Evolutionary conservation across 768 basidiomycete genomes (phyloP).

Genomic region (Suillus subalutaceus): DNA sequence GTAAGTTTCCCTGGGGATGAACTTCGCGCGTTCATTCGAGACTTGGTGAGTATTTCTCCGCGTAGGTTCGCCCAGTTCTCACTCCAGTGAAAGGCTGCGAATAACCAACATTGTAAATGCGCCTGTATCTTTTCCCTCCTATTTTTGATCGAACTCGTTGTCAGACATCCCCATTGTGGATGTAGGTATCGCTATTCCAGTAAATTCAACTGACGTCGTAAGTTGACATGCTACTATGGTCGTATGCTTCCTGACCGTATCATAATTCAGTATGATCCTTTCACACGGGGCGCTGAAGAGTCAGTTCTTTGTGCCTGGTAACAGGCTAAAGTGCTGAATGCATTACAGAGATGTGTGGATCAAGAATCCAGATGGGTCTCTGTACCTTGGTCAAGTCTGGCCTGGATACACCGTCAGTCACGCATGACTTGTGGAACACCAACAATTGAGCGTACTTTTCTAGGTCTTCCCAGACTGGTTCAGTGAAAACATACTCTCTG

Average conservation of each 20-base stretch:
- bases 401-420: slow-evolving; percentile 66
- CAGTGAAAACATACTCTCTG: slow-evolving; percentile 48
- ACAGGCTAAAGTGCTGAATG: background rate
- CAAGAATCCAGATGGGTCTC: slow-evolving; percentile 72
- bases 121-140: background rate
- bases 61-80: slow-evolving; percentile 2
- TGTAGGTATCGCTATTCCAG: slow-evolving; percentile 57
- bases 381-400: slow-evolving; percentile 79
- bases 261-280: slow-evolving; percentile 62
- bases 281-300: slow-evolving; percentile 61
- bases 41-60: slow-evolving; percentile 47
- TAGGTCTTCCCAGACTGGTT: slow-evolving; percentile 69
- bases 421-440: background rate
- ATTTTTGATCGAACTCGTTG: background rate
- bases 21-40: slow-evolving; percentile 53
- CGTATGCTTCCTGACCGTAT: background rate
- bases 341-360: slow-evolving; percentile 63
- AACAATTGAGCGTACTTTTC: background rate
- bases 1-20: slow-evolving; percentile 60
- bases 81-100: slow-evolving; percentile 21
- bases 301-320: slow-evolving; percentile 30
- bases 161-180: slow-evolving; percentile 74
- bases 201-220: slow-evolving; percentile 65
- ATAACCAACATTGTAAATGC: slow-evolving; percentile 34
- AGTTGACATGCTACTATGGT: slow-evolving; percentile 21